Percentiles rank a stretch among this genome's conserved stretches.
Conservation (phyloP, 345 rosid species). For the Pelargonium nanum region DNA sequence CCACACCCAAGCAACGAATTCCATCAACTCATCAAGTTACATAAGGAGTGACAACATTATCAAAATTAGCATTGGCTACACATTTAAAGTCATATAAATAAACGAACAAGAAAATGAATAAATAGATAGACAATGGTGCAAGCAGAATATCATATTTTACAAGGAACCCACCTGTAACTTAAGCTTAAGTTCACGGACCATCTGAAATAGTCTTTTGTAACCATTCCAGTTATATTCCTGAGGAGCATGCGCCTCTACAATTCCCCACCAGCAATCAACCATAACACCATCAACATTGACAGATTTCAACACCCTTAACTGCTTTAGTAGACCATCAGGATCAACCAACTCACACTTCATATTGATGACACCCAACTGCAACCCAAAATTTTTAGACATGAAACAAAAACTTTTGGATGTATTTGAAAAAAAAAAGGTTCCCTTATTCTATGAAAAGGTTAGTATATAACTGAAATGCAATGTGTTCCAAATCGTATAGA, state of each 20-base stretch:
- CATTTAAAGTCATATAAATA: not conserved
- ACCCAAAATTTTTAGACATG: conserved; percentile 1
- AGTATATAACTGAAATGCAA: not conserved
- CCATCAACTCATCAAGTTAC: too few species aligned
- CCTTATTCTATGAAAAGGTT: not conserved
- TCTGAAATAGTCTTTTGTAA: conserved; percentile 70
- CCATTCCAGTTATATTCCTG: conserved; percentile 77
- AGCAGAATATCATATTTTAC: not conserved
- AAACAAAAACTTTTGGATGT: not conserved
- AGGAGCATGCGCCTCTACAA: conserved; percentile 72
- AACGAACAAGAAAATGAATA: not conserved
- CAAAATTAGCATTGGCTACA: not conserved
- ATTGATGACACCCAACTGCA: conserved; percentile 66
- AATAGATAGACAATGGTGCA: not conserved
- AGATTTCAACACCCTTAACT: conserved; percentile 54
- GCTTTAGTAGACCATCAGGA: conserved; percentile 49
- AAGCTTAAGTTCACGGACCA: conserved; percentile 64
- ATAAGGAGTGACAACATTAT: not conserved
- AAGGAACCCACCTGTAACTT: conserved; percentile 54
- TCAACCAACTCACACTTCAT: conserved; percentile 65
- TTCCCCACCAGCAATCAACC: conserved; percentile 98
- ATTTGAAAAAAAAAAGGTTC: not conserved
- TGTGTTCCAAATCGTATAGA: not conserved
- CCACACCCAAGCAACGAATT: too few species aligned
- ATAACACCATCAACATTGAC: conserved; percentile 78